Conservation (phyloP, 2,329 filamentous ascomycete genomes). For the Leptographium procerum region DNA sequence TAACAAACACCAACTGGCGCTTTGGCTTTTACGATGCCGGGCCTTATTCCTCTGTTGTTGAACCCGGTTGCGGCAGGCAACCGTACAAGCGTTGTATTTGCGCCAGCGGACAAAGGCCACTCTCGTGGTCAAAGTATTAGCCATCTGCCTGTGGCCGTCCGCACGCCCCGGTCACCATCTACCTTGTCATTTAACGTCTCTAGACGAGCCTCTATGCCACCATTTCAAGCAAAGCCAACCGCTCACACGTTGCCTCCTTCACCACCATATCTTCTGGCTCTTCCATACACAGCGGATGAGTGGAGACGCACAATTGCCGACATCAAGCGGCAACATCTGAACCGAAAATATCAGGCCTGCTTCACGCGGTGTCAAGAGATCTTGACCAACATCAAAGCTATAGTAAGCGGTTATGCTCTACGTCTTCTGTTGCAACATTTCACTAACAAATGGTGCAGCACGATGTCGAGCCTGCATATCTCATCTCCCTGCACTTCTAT, state of each 20-base stretch:
- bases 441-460: constrained; percentile 1
- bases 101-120: neutral
- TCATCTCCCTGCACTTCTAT: constrained; percentile 50
- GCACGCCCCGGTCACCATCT: neutral
- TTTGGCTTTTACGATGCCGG: constrained; percentile 8
- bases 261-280: constrained; percentile 11
- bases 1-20: neutral
- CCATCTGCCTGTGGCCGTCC: neutral
- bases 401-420: constrained; percentile 20
- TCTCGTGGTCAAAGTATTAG: constrained; percentile 6
- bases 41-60: constrained; percentile 15
- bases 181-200: neutral
- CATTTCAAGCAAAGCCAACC: constrained; percentile 7
- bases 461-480: constrained; percentile 39
- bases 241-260: constrained; percentile 14
- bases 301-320: constrained; percentile 41
- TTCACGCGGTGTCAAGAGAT: constrained; percentile 41
- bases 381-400: constrained; percentile 34
- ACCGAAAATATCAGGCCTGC: constrained; percentile 40
- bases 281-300: constrained; percentile 34
- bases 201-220: constrained; percentile 7
- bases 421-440: neutral
- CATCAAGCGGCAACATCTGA: constrained; percentile 41
- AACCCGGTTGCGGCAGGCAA: constrained; percentile 8
- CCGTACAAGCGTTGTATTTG: constrained; percentile 9